Percentiles rank a stretch among this genome's conserved stretches.
phyloP scores from a whole-genome alignment of 352 stramenopile species.

The Pythium guiyangense region DNA sequence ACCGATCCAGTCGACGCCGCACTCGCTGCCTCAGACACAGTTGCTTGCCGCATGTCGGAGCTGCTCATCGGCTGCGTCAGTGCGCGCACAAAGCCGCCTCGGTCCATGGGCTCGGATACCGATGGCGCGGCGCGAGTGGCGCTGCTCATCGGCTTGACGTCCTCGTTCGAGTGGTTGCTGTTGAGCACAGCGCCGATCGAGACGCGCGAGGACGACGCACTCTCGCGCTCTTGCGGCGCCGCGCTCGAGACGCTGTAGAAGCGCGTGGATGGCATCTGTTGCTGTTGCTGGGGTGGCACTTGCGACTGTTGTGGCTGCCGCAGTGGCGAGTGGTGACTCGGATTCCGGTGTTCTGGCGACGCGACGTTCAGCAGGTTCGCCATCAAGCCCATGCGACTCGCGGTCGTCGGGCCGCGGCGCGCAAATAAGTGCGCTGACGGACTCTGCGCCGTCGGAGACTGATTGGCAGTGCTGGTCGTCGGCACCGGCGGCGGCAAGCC shows the following conservation, averaged over 20 bases:
- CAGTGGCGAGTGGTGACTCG: constrained; percentile 37
- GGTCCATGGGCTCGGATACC: neutral
- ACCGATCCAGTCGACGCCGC: constrained; percentile 2
- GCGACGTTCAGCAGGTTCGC: constrained; percentile 72
- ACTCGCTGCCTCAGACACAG: neutral
- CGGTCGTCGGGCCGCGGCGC: constrained; percentile 19
- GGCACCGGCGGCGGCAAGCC: constrained; percentile 21
- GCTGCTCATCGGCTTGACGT: constrained; percentile 1
- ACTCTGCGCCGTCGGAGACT: constrained; percentile 31
- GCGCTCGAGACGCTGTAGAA: constrained; percentile 24
- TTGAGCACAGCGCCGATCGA: constrained; percentile 17
- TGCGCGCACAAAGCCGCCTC: constrained; percentile 1
- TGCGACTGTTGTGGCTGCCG: constrained; percentile 32
- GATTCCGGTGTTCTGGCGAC: constrained; percentile 36
- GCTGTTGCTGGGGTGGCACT: neutral
- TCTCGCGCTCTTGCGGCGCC: constrained; percentile 9
- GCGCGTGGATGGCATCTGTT: constrained; percentile 23
- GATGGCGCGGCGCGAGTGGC: neutral
- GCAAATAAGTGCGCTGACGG: constrained; percentile 60
- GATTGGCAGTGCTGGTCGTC: constrained; percentile 18
- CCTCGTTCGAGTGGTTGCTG: constrained; percentile 10
- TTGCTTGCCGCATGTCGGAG: neutral
- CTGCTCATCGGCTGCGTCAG: constrained; percentile 6
- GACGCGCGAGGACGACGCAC: constrained; percentile 12
- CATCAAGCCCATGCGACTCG: constrained; percentile 73